Evolutionary conservation across 768 basidiomycete genomes (phyloP).

Genomic region (Lyophyllum decastes): DNA sequence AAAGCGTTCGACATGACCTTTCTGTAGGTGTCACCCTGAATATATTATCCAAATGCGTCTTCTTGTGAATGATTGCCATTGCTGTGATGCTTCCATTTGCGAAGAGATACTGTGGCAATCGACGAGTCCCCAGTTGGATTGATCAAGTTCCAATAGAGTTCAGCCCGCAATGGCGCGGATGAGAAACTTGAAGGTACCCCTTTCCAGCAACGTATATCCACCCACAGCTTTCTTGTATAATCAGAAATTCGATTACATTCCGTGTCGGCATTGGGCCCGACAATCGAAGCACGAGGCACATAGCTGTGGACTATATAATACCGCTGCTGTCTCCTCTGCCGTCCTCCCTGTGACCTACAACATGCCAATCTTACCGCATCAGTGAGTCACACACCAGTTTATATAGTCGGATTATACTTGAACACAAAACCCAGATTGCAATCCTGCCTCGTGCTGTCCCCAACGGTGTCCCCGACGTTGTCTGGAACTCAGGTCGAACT

Average conservation of each 20-base stretch:
- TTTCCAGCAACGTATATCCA: constrained; percentile 8
- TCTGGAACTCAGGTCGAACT: not conserved
- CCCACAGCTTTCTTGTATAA: constrained; percentile 18
- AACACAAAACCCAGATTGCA: constrained; percentile 11
- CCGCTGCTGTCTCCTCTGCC: not conserved
- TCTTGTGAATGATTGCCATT: constrained; percentile 12
- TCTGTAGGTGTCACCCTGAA: constrained; percentile 8
- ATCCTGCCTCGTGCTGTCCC: constrained; percentile 5
- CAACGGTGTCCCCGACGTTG: not conserved
- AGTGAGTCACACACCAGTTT: constrained; percentile 16
- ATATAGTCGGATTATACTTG: constrained; percentile 6
- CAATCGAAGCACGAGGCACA: constrained; percentile 15
- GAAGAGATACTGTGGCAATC: constrained; percentile 1
- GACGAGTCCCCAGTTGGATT: constrained; percentile 4
- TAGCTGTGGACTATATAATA: constrained; percentile 20
- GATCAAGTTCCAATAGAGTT: constrained; percentile 11
- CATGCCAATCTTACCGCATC: constrained; percentile 14
- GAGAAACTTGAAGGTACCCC: constrained; percentile 10
- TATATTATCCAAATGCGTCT: not conserved
- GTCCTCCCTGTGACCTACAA: constrained; percentile 11
- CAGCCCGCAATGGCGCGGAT: constrained; percentile 6
- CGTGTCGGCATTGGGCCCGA: constrained; percentile 14
- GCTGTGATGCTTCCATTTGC: constrained; percentile 13
- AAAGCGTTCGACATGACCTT: not conserved
- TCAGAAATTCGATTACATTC: constrained; percentile 9